Evolutionary conservation across 2,329 filamentous ascomycete species (phyloP), one percentile per base, ranked within the genome.

Genomic region (Fusarium sp.): DNA sequence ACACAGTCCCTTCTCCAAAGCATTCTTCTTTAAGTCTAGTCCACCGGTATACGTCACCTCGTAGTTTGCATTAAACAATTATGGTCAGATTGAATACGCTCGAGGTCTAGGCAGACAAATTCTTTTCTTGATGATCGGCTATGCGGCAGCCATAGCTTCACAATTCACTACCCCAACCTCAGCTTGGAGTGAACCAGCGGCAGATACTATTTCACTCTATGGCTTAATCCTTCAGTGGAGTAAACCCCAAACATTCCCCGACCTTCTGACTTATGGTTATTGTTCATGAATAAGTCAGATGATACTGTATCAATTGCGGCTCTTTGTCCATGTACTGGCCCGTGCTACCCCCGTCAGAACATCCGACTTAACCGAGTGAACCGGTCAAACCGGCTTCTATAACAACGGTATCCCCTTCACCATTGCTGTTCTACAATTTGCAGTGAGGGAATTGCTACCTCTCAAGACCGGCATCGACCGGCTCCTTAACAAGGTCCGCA

Each of bases 301-400:
- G 25, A 44, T 44, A 7, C 41, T 24, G 22, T 44, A 65, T 65
- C 53, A 52, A 32, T 44, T 65, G 62, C 61, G 62, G 54, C 62
- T 65, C 61, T 48, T 51, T 65, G 61, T 16, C 52, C 60, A 18
- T 48, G 41, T 48, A n/a, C 46, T 70, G 69, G 69, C 49, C 69
- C 64, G 67, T 73, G 64, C 61, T 30, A 47, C 3, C 49, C 49
- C 62, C 59, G 51, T 12, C 29, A 40, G 43, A 34, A 32, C 51
- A 74, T 70, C 72, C 72, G 72, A 62, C 65, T 68, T 74, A 74
- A 66, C 72, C 72, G 72, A 55, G 53, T 57, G 46, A 43, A 54
- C 66, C 66, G 58, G 66, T 40, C 46, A 22, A 59, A 64, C 62
- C 67, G 67, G 66, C 54, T 56, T 40, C 40, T 61, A 32, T 22